A percentile compares a stretch with the other conserved stretches of the same genome.
phyloP scores from a whole-genome alignment of 192 early-diverging fungal species.

The Backusella psychrophila region DNA sequence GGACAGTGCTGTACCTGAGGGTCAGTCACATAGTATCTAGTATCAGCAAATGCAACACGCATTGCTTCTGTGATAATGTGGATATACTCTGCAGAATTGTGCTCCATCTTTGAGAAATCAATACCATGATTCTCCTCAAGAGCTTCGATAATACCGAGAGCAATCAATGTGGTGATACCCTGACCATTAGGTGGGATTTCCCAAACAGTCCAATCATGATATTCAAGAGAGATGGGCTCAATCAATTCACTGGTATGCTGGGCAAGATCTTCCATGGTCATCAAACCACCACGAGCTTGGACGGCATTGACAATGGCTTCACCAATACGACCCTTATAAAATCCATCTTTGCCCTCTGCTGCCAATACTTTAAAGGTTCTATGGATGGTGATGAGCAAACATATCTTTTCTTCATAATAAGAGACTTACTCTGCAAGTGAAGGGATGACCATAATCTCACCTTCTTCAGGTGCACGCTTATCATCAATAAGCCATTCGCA shows the following conservation, averaged over 20 bases:
- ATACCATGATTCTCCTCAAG: conserved; percentile 46
- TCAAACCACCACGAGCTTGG: conserved; percentile 51
- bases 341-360: conserved; percentile 59
- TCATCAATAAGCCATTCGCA: conserved; percentile 52
- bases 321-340: conserved; percentile 70
- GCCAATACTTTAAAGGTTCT: conserved; percentile 59
- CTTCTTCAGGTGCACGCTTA: conserved; percentile 48
- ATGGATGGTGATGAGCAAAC: background rate
- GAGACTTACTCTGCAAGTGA: conserved; percentile 47
- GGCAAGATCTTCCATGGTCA: conserved; percentile 66
- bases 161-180: conserved; percentile 69
- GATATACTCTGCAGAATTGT: conserved; percentile 60
- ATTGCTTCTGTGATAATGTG: conserved; percentile 68
- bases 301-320: conserved; percentile 61
- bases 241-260: conserved; percentile 50
- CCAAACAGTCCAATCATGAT: conserved; percentile 56
- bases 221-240: conserved; percentile 63
- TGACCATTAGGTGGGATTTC: conserved; percentile 80
- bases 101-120: conserved; percentile 42
- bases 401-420: background rate
- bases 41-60: conserved; percentile 75
- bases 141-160: conserved; percentile 61
- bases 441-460: conserved; percentile 61
- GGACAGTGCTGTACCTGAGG: conserved; percentile 51
- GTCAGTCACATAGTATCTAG: conserved; percentile 62